phyloP scores from a whole-genome alignment of 257 asterid species.

The Solanum sparsipilum region DNA sequence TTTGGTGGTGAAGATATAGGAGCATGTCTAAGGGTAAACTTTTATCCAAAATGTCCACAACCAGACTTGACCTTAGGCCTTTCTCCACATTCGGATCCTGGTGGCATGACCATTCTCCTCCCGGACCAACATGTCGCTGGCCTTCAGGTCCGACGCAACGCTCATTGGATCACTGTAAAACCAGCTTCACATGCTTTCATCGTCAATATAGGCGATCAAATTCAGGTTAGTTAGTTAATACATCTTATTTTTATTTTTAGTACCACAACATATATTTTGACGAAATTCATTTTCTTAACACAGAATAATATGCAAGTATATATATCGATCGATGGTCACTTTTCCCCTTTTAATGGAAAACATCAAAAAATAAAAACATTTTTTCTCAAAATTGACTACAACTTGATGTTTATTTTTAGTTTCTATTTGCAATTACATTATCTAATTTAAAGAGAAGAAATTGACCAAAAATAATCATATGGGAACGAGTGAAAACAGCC shows the following conservation, averaged over 20 bases:
- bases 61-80: conserved; percentile 76
- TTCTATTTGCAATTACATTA: background rate
- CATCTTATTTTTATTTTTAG: too few species aligned
- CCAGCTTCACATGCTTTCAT: conserved; percentile 75
- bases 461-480: background rate
- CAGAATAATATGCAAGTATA: too few species aligned
- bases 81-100: conserved; percentile 84
- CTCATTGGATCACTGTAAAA: conserved; percentile 61
- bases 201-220: conserved; percentile 78
- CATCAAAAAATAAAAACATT: background rate
- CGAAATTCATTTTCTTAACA: too few species aligned
- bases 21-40: conserved; percentile 76
- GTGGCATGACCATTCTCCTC: conserved; percentile 68
- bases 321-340: background rate
- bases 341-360: background rate
- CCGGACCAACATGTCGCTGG: conserved; percentile 69
- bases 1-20: conserved; percentile 77
- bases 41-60: conserved; percentile 78
- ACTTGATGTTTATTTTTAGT: background rate
- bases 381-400: background rate
- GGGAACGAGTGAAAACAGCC: background rate
- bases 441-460: background rate
- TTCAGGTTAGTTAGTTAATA: conserved; percentile 49
- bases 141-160: conserved; percentile 57
- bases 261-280: too few species aligned